Evolutionary conservation across 2,329 filamentous ascomycete genomes (phyloP).

Genomic region (Pestalotiopsis sp.): DNA sequence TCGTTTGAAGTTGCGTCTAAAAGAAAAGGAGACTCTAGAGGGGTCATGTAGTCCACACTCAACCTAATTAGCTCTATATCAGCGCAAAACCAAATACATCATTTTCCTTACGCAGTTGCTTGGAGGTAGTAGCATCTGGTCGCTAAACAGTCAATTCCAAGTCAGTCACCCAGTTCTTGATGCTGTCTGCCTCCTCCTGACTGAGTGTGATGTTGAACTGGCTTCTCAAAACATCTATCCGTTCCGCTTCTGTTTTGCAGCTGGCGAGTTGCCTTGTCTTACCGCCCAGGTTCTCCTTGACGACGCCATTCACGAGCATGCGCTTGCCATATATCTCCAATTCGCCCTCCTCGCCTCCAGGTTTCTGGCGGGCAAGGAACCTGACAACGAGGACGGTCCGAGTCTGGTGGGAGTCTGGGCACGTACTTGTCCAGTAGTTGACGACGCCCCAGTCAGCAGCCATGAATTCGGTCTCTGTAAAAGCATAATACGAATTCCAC

Average conservation of each 20-base stretch:
- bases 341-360: conserved; percentile 42
- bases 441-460: conserved; percentile 62
- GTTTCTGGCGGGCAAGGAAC: conserved; percentile 47
- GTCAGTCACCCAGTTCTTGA: conserved; percentile 51
- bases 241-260: conserved; percentile 45
- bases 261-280: conserved; percentile 48
- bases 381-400: conserved; percentile 52
- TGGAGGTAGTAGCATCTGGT: background rate
- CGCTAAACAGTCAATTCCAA: background rate
- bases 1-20: no score
- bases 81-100: background rate
- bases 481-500: conserved; percentile 67
- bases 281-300: conserved; percentile 57
- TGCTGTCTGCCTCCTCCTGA: conserved; percentile 34
- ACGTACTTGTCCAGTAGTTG: conserved; percentile 57
- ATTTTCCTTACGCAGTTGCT: background rate
- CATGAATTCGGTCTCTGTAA: conserved; percentile 66
- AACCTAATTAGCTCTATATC: no score
- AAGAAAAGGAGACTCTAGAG: no score
- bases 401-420: conserved; percentile 54
- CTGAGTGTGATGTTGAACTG: conserved; percentile 20
- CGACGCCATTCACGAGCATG: conserved; percentile 49
- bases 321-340: conserved; percentile 53
- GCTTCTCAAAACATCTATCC: conserved; percentile 19
- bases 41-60: background rate